A percentile compares a stretch with the other conserved stretches of the same genome.
phyloP scores from a whole-genome alignment of 2,329 filamentous ascomycete species.

The Sporothrix phasma region DNA sequence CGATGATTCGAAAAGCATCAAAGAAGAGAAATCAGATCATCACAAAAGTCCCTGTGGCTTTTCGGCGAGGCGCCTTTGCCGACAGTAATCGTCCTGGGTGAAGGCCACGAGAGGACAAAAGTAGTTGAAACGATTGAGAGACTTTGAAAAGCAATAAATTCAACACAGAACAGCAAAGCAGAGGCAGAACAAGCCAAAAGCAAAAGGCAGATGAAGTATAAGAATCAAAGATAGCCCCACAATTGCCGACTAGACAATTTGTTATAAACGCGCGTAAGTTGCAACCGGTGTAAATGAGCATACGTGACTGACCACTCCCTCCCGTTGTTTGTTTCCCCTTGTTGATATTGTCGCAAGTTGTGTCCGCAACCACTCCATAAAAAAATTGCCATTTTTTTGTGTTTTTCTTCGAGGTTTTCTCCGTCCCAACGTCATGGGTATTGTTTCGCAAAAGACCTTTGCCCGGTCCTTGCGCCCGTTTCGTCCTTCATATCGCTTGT shows the following conservation, averaged over 20 bases:
- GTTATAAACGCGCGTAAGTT: background rate
- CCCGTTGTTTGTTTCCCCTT: background rate
- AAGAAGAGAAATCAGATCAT: background rate
- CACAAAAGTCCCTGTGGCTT: background rate
- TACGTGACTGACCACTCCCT: background rate
- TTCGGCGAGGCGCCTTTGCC: background rate
- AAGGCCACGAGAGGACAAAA: background rate
- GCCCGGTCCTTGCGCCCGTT: background rate
- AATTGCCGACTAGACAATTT: constrained; percentile 9
- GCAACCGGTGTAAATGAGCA: constrained; percentile 7
- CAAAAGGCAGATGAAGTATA: background rate
- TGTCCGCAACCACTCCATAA: background rate
- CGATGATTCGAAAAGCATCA: too few species aligned
- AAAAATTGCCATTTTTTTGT: background rate
- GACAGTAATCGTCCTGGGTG: background rate
- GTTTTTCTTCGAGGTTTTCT: background rate
- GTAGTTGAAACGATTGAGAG: too few species aligned
- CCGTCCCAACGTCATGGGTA: background rate
- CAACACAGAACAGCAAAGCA: background rate
- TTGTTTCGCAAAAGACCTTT: background rate
- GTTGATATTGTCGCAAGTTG: background rate
- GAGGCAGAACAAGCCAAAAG: background rate
- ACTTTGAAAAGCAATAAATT: background rate
- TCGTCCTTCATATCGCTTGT: background rate
- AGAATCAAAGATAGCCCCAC: background rate